Conservation (phyloP, 108 stramenopile species). For the Asterionellopsis glacialis region DNA sequence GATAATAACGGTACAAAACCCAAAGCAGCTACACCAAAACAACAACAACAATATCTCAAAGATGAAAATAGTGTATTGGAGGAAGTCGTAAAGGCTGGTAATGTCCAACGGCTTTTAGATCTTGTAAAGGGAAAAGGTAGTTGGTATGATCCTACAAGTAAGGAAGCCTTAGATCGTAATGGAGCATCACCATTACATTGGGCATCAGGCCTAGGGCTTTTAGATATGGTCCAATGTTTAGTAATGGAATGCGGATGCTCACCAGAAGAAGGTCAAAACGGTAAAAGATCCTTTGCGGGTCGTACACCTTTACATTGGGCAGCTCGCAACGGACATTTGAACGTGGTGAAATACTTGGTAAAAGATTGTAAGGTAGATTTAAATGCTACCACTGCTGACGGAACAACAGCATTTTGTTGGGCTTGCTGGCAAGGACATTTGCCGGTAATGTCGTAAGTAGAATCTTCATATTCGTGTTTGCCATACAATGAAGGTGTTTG, state of each 20-base stretch:
- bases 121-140: too few species aligned
- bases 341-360: slow-evolving; percentile 59
- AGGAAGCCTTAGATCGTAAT: slow-evolving; percentile 33
- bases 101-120: too few species aligned
- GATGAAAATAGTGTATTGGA: too few species aligned
- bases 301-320: slow-evolving; percentile 87
- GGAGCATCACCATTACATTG: slow-evolving; percentile 67
- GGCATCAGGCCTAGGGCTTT: slow-evolving; percentile 75
- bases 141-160: too few species aligned
- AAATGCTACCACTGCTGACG: slow-evolving; percentile 70
- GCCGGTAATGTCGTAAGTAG: slow-evolving; percentile 54
- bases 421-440: slow-evolving; percentile 84
- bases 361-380: slow-evolving; percentile 33
- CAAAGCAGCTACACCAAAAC: background rate
- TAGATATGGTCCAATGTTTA: slow-evolving; percentile 55
- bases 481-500: too few species aligned
- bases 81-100: too few species aligned
- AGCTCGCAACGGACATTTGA: slow-evolving; percentile 74
- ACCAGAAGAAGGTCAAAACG: slow-evolving; percentile 52
- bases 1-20: background rate
- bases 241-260: slow-evolving; percentile 44
- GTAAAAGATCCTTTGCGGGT: slow-evolving; percentile 73
- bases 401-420: slow-evolving; percentile 87
- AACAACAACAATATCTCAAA: slow-evolving; percentile 4
- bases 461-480: too few species aligned